A percentile compares a stretch with the other conserved stretches of the same genome.
These are phyloP conservation scores for Pleurotus djamor DNA, from an alignment of 768 basidiomycete species.

Conservation along the genomic window DNA sequence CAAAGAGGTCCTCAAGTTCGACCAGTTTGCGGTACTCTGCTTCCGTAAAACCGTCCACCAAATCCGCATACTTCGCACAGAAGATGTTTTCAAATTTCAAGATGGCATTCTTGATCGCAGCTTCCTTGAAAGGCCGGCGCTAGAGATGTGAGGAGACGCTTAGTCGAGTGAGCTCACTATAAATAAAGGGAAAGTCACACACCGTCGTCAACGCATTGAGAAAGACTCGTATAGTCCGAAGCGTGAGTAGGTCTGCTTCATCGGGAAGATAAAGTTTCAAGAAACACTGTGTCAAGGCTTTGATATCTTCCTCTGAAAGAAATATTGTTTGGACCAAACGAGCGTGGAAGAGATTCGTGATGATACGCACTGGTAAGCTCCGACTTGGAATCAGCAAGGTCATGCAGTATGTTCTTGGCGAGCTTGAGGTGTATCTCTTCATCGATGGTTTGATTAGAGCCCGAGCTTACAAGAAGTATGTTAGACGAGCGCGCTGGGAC, in stretches of 20 bases:
- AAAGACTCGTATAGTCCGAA: constrained; percentile 60
- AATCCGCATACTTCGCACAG: constrained; percentile 68
- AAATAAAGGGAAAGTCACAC: constrained; percentile 14
- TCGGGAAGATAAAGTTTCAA: constrained; percentile 69
- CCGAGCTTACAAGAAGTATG: constrained; percentile 12
- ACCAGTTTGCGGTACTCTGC: constrained; percentile 68
- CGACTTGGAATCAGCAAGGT: neutral
- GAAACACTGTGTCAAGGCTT: constrained; percentile 62
- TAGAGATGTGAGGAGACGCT: constrained; percentile 10
- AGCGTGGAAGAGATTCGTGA: too few relatives aligned
- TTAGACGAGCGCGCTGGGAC: neutral
- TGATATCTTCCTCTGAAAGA: constrained; percentile 63
- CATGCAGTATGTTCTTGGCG: constrained; percentile 38
- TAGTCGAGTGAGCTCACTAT: neutral
- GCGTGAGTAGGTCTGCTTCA: constrained; percentile 64
- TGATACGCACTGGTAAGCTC: constrained; percentile 13
- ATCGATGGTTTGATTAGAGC: constrained; percentile 18
- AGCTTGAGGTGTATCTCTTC: constrained; percentile 40
- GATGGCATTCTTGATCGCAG: constrained; percentile 64
- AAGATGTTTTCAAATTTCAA: constrained; percentile 65
- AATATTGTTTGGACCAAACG: neutral
- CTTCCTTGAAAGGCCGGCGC: constrained; percentile 50
- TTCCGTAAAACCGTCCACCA: constrained; percentile 70
- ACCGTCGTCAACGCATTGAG: constrained; percentile 60
- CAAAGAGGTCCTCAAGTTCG: constrained; percentile 60